Evolutionary conservation across 305 asterid species (phyloP).

Genomic region (Fraxinus dipetala): DNA sequence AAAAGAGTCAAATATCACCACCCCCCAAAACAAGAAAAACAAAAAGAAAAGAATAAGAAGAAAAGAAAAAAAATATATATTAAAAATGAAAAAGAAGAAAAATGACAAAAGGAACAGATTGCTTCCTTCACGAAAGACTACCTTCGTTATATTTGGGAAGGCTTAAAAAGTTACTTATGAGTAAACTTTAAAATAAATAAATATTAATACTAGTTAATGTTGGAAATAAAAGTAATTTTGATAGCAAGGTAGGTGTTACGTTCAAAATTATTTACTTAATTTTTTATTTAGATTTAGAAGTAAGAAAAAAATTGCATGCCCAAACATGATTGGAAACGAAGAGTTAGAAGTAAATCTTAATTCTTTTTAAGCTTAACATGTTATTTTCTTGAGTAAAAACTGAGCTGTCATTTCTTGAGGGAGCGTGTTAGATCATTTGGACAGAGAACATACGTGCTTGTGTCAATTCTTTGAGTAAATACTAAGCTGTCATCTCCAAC

Average conservation of each 20-base stretch:
- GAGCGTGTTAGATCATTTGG: not conserved
- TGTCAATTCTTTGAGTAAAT: not conserved
- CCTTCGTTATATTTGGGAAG: not conserved
- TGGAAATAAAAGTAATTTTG: not conserved
- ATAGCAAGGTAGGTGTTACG: not conserved
- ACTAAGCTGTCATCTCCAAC: not conserved
- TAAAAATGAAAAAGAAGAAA: not conserved
- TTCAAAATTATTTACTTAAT: not conserved
- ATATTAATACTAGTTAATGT: not conserved
- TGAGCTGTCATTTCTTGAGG: not conserved
- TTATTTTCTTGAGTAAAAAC: not conserved
- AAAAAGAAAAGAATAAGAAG: not conserved
- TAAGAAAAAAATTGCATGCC: not conserved
- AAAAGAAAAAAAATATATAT: not conserved
- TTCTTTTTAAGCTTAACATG: not conserved
- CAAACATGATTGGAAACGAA: not conserved
- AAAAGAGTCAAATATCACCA: not conserved
- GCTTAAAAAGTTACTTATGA: not conserved
- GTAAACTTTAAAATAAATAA: not conserved
- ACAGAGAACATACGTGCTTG: not conserved
- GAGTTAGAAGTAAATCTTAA: not conserved
- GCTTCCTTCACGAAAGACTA: not conserved
- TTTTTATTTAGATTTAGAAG: not conserved
- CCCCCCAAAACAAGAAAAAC: not conserved
- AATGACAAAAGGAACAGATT: not conserved